Evolutionary conservation across 1,284 basidiomycete species (phyloP).

Genomic region (Ganoderma leucocontextum): DNA sequence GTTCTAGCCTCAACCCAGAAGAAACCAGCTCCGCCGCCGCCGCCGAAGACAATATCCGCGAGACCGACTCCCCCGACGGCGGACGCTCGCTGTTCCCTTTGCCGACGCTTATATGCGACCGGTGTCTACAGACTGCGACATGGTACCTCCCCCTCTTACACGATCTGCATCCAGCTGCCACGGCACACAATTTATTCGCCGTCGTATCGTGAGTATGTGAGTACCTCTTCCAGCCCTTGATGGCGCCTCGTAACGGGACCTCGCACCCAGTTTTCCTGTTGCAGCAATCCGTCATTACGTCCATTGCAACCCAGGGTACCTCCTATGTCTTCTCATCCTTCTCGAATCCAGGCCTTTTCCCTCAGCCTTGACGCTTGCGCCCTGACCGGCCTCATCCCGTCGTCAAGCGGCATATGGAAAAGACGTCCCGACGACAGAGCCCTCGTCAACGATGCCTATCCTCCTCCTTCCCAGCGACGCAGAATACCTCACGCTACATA

Average conservation of each 20-base stretch:
- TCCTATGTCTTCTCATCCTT: neutral
- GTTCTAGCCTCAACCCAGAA: neutral
- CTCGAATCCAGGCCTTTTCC: neutral
- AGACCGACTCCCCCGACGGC: neutral
- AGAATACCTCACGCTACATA: neutral
- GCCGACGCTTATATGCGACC: constrained; percentile 1
- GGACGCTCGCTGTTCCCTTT: neutral
- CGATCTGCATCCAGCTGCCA: neutral
- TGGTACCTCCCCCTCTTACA: neutral
- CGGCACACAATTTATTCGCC: neutral
- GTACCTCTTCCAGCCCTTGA: neutral
- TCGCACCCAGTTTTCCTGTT: neutral
- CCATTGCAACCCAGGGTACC: neutral
- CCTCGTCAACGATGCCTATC: neutral
- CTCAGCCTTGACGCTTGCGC: neutral
- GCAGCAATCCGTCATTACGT: neutral
- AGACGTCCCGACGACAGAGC: neutral
- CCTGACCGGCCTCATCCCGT: neutral
- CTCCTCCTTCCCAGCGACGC: neutral
- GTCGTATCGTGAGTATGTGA: neutral
- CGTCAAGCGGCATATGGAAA: neutral
- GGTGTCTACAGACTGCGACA: neutral
- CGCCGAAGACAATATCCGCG: neutral
- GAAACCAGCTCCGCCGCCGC: neutral
- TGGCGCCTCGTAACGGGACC: neutral